Conservation (phyloP, 2,329 filamentous ascomycete genomes). For the Aspergillus persii region DNA sequence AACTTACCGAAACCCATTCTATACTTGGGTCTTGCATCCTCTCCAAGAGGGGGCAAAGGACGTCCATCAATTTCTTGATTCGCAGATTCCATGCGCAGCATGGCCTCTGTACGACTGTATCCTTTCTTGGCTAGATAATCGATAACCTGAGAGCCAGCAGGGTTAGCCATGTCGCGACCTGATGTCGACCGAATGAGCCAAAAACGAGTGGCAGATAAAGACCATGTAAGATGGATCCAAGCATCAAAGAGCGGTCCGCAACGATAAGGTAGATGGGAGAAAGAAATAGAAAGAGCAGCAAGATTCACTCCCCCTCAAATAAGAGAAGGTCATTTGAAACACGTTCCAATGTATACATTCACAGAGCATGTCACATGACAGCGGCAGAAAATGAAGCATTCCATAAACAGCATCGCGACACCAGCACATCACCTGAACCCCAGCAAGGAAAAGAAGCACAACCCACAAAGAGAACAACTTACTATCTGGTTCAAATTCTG, state of each 20-base stretch:
- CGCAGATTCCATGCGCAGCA: constrained; percentile 85
- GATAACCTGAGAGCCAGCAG: constrained; percentile 61
- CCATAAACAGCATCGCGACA: neutral
- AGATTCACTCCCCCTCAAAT: no score
- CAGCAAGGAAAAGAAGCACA: neutral
- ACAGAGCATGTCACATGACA: no score
- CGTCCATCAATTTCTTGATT: constrained; percentile 78
- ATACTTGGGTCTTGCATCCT: constrained; percentile 78
- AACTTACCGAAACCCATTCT: constrained; percentile 63
- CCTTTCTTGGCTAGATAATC: constrained; percentile 96
- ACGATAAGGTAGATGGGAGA: no score
- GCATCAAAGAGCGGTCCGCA: no score
- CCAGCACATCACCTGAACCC: neutral
- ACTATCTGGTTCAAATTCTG: constrained; percentile 96
- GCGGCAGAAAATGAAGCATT: neutral
- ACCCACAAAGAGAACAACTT: constrained; percentile 45
- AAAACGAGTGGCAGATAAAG: no score
- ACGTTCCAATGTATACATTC: no score
- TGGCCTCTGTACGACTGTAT: constrained; percentile 87
- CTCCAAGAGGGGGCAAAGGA: constrained; percentile 63
- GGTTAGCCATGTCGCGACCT: no score
- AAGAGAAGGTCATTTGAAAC: no score
- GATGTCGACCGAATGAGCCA: no score
- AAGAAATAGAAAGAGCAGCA: no score
- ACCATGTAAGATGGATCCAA: no score